phyloP scores from a whole-genome alignment of 139 green algal genomes.

The Closterium sp. region DNA sequence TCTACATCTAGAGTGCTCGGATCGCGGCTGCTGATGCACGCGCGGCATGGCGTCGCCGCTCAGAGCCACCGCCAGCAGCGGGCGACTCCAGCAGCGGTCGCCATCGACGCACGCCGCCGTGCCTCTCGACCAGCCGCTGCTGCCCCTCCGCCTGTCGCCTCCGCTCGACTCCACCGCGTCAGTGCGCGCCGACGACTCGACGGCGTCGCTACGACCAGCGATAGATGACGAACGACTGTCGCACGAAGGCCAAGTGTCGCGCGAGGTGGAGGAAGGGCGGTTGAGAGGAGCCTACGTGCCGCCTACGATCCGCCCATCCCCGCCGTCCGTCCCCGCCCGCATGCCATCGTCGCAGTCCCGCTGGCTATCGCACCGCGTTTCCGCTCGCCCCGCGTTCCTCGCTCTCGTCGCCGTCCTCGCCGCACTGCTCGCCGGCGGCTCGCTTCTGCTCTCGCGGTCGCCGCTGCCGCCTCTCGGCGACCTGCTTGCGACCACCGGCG shows the following conservation, averaged over 20 bases:
- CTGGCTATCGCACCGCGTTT: neutral
- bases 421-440: neutral
- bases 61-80: neutral
- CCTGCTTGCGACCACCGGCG: neutral
- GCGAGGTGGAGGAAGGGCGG: neutral
- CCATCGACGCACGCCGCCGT: neutral
- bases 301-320: neutral
- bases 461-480: neutral
- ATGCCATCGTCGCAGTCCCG: neutral
- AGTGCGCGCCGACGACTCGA: neutral
- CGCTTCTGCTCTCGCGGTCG: neutral
- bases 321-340: neutral
- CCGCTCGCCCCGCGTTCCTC: neutral
- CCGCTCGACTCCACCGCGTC: neutral
- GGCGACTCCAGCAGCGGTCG: neutral
- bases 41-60: neutral
- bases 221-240: neutral
- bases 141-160: neutral
- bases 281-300: neutral
- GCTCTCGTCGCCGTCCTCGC: neutral
- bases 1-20: too few species aligned
- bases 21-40: too few species aligned
- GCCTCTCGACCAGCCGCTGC: neutral
- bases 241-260: neutral
- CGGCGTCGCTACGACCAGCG: neutral